Evolutionary conservation across 2,329 filamentous ascomycete species (phyloP).

Genomic region (Fusarium sp.): DNA sequence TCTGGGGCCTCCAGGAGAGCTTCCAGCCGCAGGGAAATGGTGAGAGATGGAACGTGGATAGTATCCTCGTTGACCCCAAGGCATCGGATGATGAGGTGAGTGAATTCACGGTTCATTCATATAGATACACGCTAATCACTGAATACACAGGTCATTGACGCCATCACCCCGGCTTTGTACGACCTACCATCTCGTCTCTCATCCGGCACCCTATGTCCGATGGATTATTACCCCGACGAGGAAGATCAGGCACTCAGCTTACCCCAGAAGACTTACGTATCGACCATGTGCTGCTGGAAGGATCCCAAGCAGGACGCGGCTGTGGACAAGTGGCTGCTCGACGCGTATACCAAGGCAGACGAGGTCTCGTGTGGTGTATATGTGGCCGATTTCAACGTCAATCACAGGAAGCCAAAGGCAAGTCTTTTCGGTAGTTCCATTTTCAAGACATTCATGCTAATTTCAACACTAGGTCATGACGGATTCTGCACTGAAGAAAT

Average conservation of each 20-base stretch:
- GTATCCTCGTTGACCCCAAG: slow-evolving; percentile 3
- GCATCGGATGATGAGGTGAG: slow-evolving; percentile 2
- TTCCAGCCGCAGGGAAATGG: slow-evolving; percentile 3
- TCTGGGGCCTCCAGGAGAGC: slow-evolving; percentile 5
- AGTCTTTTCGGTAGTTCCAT: not conserved
- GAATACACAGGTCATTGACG: slow-evolving; percentile 4
- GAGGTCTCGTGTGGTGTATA: slow-evolving; percentile 6
- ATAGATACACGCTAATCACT: not conserved
- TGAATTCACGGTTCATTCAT: not conserved
- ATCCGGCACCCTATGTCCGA: slow-evolving; percentile 2
- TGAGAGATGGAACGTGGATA: slow-evolving; percentile 4
- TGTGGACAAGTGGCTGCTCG: slow-evolving; percentile 3
- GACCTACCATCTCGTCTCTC: slow-evolving; percentile 12
- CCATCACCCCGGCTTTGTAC: slow-evolving; percentile 1
- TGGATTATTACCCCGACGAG: slow-evolving; percentile 8
- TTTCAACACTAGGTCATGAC: slow-evolving; percentile 2
- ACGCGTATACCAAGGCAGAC: slow-evolving; percentile 3
- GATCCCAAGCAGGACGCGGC: slow-evolving; percentile 4
- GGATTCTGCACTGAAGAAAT: slow-evolving; percentile 3
- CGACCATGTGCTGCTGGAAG: slow-evolving; percentile 16
- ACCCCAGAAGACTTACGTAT: slow-evolving; percentile 15
- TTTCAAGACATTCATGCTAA: not conserved
- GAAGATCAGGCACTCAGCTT: slow-evolving; percentile 7
- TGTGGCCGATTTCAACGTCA: slow-evolving; percentile 12
- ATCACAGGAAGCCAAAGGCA: slow-evolving; percentile 5